phyloP scores from a whole-genome alignment of 164 flowering plant species.

The Stephania cephalantha region DNA sequence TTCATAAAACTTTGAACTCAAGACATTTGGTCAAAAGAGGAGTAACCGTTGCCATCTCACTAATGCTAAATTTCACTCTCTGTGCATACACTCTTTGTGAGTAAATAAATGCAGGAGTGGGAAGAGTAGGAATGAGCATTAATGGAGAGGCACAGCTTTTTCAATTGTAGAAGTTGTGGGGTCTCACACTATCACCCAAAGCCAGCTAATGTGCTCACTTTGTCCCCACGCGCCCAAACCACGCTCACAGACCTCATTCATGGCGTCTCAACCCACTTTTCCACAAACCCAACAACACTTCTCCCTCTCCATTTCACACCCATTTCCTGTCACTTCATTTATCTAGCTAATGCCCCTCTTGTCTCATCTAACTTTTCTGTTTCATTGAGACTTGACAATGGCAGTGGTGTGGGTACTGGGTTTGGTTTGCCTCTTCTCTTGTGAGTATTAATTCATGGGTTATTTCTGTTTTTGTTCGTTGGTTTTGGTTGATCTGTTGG shows the following conservation, averaged over 20 bases:
- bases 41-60: too few species aligned
- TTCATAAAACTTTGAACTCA: too few species aligned
- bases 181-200: neutral
- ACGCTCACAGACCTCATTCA: neutral
- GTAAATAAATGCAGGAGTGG: neutral
- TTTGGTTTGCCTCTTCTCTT: neutral
- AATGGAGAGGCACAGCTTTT: neutral
- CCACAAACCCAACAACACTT: neutral
- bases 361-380: neutral
- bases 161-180: neutral
- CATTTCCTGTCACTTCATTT: neutral
- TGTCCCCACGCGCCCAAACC: neutral
- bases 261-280: neutral
- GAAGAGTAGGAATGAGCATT: neutral
- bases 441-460: neutral
- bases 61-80: too few species aligned
- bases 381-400: neutral
- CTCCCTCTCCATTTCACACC: neutral
- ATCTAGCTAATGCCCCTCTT: neutral
- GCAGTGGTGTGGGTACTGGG: neutral
- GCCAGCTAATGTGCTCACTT: neutral
- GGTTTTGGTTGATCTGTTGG: neutral
- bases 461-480: neutral
- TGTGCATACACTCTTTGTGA: neutral
- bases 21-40: too few species aligned